phyloP scores from a whole-genome alignment of 139 green algal species.

The Chlorella vulgaris region DNA sequence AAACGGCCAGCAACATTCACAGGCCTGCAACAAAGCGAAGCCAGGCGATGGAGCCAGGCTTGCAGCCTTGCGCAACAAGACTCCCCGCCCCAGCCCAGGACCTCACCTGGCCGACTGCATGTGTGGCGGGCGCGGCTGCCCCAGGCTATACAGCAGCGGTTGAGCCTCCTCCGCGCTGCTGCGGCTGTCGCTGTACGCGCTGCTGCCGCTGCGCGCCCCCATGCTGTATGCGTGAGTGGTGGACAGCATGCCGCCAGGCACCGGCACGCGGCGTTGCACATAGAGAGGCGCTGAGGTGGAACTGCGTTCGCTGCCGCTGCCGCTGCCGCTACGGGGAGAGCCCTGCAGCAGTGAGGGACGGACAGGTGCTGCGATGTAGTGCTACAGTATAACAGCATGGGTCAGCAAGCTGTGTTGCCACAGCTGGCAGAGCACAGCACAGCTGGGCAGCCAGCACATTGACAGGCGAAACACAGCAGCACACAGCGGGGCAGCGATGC shows the following conservation, averaged over 20 bases:
- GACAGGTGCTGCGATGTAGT: not conserved
- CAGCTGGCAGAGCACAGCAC: not conserved
- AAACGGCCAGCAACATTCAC: no score
- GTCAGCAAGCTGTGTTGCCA: not conserved
- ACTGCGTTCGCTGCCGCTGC: conserved; percentile 28
- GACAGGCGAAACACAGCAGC: no score
- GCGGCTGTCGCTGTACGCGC: not conserved
- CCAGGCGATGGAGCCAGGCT: no score
- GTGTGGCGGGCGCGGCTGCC: not conserved
- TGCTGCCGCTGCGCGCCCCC: not conserved
- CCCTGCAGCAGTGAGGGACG: not conserved
- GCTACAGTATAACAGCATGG: not conserved
- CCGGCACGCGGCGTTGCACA: not conserved
- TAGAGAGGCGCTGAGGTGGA: not conserved
- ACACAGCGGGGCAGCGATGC: no score
- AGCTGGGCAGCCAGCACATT: no score
- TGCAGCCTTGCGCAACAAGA: no score
- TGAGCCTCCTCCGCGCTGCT: conserved; percentile 1
- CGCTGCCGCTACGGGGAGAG: conserved; percentile 28
- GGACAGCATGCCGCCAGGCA: conserved; percentile 3
- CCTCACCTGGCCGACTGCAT: conserved; percentile 1
- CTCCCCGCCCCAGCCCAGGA: no score
- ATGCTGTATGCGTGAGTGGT: conserved; percentile 9
- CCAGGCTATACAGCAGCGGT: conserved; percentile 26
- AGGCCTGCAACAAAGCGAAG: no score